These are phyloP conservation scores for Begonia peltatifolia DNA, from an alignment of 306 rosid genomes.

Conservation along the genomic window DNA sequence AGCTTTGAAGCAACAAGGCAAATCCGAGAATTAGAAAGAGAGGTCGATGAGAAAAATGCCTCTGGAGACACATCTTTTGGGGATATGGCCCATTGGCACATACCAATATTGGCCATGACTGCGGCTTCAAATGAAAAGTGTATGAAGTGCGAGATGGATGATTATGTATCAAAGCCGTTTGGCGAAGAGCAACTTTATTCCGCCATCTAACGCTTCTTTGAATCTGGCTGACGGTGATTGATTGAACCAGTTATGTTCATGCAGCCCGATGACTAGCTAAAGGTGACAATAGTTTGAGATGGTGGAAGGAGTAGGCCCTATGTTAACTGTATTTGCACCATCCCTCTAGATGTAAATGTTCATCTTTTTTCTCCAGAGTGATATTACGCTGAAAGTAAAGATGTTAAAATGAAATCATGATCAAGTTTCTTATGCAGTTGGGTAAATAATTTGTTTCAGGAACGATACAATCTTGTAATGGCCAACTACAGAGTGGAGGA, in stretches of 20 bases:
- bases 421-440: too few species aligned
- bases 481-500: too few species aligned
- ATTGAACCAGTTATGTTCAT: too few species aligned
- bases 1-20: conserved; percentile 75
- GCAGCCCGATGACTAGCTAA: too few species aligned
- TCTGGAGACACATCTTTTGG: conserved; percentile 44
- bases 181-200: conserved; percentile 71
- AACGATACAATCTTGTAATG: too few species aligned
- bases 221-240: conserved; percentile 18
- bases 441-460: too few species aligned
- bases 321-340: conserved; percentile 5
- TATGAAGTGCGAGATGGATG: conserved; percentile 86
- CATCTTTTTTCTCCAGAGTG: background rate
- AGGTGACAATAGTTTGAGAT: background rate
- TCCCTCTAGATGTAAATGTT: background rate
- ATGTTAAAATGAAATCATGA: too few species aligned
- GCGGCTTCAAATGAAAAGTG: conserved; percentile 77
- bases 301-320: conserved; percentile 11
- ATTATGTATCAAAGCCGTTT: conserved; percentile 76
- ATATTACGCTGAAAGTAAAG: background rate
- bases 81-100: conserved; percentile 51
- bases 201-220: conserved; percentile 42
- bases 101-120: conserved; percentile 85
- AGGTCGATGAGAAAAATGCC: conserved; percentile 39
- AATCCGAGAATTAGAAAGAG: conserved; percentile 47